A percentile compares a stretch with the other conserved stretches of the same genome.
These are phyloP conservation scores for Abrus pulchellus DNA, from an alignment of 306 rosid species.

Conservation along the genomic window DNA sequence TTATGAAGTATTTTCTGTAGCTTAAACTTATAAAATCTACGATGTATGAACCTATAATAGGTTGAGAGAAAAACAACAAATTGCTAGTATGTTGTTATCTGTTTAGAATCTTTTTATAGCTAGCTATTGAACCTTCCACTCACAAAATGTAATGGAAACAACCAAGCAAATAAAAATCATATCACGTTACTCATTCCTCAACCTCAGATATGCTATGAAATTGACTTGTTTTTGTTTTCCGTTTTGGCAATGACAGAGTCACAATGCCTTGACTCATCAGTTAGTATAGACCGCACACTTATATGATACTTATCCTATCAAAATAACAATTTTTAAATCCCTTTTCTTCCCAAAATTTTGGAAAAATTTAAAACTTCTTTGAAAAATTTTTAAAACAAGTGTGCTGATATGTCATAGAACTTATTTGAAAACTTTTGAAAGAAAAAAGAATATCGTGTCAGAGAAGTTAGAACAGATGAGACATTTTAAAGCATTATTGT, in stretches of 20 bases:
- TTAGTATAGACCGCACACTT: conserved; percentile 19
- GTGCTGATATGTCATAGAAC: not conserved
- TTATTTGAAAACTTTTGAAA: conserved; percentile 1
- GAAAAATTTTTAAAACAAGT: not conserved
- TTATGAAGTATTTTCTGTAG: not conserved
- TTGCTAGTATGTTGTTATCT: not conserved
- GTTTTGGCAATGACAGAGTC: not conserved
- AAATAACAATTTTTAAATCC: not conserved
- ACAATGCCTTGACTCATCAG: conserved; percentile 13
- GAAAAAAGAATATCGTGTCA: not conserved
- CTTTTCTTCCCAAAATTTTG: not conserved
- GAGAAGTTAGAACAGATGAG: not conserved
- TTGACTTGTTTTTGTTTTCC: conserved; percentile 22
- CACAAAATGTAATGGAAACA: conserved; percentile 36
- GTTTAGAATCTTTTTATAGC: not conserved
- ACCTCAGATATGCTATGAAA: conserved; percentile 32
- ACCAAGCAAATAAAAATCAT: conserved; percentile 32
- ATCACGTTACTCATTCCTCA: conserved; percentile 12
- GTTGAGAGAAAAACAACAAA: not conserved
- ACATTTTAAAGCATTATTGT: not conserved
- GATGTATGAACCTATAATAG: not conserved
- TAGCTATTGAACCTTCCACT: conserved; percentile 1
- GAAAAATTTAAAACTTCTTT: not conserved
- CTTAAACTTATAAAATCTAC: not conserved
- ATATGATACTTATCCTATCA: conserved; percentile 19